phyloP scores from a whole-genome alignment of 768 basidiomycete genomes.

The Asterophora parasitica region DNA sequence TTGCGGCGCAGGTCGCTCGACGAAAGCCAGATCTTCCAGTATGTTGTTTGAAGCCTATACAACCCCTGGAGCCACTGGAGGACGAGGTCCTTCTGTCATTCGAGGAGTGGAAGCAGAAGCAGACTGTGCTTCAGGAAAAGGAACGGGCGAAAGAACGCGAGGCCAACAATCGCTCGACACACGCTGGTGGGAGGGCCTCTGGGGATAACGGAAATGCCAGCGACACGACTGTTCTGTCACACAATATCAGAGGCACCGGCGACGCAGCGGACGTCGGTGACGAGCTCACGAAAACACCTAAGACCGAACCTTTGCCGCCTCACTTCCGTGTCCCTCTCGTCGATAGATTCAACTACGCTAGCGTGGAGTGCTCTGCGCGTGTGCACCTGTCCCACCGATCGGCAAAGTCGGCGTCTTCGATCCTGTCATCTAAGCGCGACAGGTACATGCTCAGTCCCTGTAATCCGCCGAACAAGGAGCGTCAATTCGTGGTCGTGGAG shows the following conservation, averaged over 20 bases:
- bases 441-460: constrained; percentile 97
- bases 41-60: constrained; percentile 62
- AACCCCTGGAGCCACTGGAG: constrained; percentile 44
- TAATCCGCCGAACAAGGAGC: constrained; percentile 44
- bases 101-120: constrained; percentile 84
- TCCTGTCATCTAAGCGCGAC: constrained; percentile 87
- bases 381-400: constrained; percentile 79
- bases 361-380: constrained; percentile 87
- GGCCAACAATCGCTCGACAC: constrained; percentile 15
- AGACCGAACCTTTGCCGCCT: constrained; percentile 39
- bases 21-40: constrained; percentile 53
- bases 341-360: constrained; percentile 94
- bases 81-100: constrained; percentile 73
- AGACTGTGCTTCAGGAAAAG: constrained; percentile 36
- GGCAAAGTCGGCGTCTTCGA: constrained; percentile 77
- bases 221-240: constrained; percentile 3
- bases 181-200: constrained; percentile 3
- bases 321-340: constrained; percentile 71
- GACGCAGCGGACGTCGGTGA: constrained; percentile 16
- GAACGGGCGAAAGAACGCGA: constrained; percentile 24
- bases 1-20: constrained; percentile 45
- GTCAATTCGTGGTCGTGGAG: constrained; percentile 87
- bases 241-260: constrained; percentile 9
- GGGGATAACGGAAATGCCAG: constrained; percentile 9
- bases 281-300: constrained; percentile 15